These are phyloP conservation scores for Alloteropsis semialata DNA, from an alignment of 176 grass and related monocot genomes.

Conservation along the genomic window DNA sequence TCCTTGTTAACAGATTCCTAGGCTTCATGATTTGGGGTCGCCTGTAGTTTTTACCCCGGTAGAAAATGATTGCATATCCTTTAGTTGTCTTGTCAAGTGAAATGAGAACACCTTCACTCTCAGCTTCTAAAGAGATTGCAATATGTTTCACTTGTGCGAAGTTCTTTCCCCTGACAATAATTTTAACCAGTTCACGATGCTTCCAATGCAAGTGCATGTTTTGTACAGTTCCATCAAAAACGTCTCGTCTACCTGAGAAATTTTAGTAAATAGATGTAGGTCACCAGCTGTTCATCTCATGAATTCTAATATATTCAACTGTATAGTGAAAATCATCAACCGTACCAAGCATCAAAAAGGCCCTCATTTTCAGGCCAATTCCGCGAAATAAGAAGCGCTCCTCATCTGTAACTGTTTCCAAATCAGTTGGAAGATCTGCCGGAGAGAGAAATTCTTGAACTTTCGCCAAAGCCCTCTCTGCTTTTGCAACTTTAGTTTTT, in stretches of 20 bases:
- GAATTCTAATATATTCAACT: conserved; percentile 21
- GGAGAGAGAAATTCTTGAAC: conserved; percentile 77
- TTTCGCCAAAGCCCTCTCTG: conserved; percentile 77
- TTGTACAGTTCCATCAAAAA: conserved; percentile 95
- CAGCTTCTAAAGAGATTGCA: conserved; percentile 90
- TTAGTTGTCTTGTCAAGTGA: conserved; percentile 94
- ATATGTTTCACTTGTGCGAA: conserved; percentile 91
- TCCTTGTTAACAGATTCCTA: conserved; percentile 67
- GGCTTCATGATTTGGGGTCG: conserved; percentile 73
- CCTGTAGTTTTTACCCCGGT: conserved; percentile 88
- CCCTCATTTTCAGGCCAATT: conserved; percentile 90
- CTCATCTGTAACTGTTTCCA: conserved; percentile 93
- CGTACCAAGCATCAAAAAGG: conserved; percentile 77
- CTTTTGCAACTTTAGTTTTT: conserved; percentile 79
- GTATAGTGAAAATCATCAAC: conserved; percentile 9
- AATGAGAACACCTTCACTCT: conserved; percentile 89
- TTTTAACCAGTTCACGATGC: conserved; percentile 79
- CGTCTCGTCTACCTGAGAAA: conserved; percentile 64
- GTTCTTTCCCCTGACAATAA: conserved; percentile 81
- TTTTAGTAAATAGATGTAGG: conserved; percentile 4
- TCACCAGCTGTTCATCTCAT: conserved; percentile 2
- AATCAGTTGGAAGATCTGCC: conserved; percentile 77
- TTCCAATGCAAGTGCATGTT: conserved; percentile 98
- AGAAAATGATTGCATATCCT: conserved; percentile 84
- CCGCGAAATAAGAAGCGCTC: conserved; percentile 70